Evolutionary conservation across 305 asterid species (phyloP).

Genomic region (Rubia balearica): DNA sequence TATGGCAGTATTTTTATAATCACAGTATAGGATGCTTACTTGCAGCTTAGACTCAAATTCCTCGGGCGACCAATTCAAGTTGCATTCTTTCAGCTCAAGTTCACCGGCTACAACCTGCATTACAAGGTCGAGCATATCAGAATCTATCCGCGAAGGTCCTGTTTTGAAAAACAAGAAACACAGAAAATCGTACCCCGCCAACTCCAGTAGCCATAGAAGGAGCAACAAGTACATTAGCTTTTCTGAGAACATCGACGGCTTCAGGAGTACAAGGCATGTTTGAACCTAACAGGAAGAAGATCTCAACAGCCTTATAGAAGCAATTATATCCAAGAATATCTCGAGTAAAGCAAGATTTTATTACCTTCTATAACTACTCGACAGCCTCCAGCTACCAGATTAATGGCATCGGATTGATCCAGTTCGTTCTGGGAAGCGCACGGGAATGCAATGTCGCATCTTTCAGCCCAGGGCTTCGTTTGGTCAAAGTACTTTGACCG

Average conservation of each 20-base stretch:
- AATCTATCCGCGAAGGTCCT: constrained; percentile 10
- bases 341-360: constrained; percentile 6
- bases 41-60: constrained; percentile 92
- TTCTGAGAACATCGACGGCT: constrained; percentile 80
- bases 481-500: constrained; percentile 94
- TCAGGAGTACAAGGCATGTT: constrained; percentile 96
- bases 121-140: constrained; percentile 9
- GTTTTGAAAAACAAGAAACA: constrained; percentile 14
- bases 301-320: background rate
- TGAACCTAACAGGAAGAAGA: constrained; percentile 48
- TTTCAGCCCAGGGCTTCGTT: constrained; percentile 94
- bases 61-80: constrained; percentile 86
- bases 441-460: constrained; percentile 92
- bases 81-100: constrained; percentile 90
- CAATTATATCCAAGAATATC: background rate
- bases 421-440: constrained; percentile 96
- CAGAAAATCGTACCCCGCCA: constrained; percentile 69
- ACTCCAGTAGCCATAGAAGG: constrained; percentile 97
- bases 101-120: constrained; percentile 95
- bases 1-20: background rate
- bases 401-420: constrained; percentile 85
- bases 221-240: constrained; percentile 80
- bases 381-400: constrained; percentile 82
- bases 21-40: constrained; percentile 27
- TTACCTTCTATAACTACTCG: constrained; percentile 90